Percentiles rank a stretch among this genome's conserved stretches.
Conservation (phyloP, 2,329 filamentous ascomycete genomes). For the Ceratocystis alfenasii region DNA sequence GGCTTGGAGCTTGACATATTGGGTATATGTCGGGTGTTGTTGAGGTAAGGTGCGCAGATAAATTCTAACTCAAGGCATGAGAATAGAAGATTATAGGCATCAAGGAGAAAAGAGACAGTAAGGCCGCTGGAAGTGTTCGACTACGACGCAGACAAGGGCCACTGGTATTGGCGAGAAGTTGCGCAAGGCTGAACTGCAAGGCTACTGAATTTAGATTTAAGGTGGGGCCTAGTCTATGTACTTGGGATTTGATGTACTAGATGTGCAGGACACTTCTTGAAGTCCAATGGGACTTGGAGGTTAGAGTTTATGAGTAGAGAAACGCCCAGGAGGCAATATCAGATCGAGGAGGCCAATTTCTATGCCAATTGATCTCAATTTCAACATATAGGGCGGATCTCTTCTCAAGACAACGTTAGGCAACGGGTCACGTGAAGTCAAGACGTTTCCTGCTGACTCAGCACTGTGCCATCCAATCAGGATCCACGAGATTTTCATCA, state of each 20-base stretch:
- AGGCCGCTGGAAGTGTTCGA: background rate
- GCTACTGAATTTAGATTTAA: background rate
- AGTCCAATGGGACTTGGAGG: no score
- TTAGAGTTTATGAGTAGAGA: no score
- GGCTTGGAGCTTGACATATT: constrained; percentile 20
- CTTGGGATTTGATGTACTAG: background rate
- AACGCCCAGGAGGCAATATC: no score
- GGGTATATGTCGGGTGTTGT: background rate
- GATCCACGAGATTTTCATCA: constrained; percentile 20
- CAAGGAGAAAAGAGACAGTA: background rate
- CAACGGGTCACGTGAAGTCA: constrained; percentile 15
- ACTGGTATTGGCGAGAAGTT: background rate
- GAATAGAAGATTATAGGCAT: background rate
- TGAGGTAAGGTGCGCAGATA: background rate
- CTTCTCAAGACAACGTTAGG: background rate
- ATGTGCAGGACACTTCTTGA: background rate
- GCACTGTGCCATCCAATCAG: constrained; percentile 18
- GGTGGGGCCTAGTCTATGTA: background rate
- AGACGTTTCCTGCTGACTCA: constrained; percentile 16
- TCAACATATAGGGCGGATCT: background rate
- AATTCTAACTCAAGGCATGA: background rate
- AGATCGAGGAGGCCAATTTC: no score
- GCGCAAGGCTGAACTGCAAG: constrained; percentile 16
- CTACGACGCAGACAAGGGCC: background rate
- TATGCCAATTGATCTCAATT: background rate